These are phyloP conservation scores for Flammula alnicola DNA, from an alignment of 1,284 basidiomycete genomes.

Conservation along the genomic window DNA sequence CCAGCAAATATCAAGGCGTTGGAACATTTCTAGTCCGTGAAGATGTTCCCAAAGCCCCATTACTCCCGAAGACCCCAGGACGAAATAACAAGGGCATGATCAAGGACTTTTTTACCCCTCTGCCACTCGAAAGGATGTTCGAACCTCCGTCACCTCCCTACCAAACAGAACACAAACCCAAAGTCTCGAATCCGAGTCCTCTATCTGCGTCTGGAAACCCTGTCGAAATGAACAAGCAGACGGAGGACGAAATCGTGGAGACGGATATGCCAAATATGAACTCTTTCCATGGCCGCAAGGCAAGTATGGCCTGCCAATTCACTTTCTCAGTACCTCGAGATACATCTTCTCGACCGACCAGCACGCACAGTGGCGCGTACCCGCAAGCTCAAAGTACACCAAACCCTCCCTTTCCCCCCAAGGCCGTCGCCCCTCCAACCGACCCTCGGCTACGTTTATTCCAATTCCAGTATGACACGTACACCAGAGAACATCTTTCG, in stretches of 20 bases:
- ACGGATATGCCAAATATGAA: constrained; percentile 46
- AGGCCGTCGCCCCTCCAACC: constrained; percentile 48
- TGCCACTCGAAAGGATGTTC: constrained; percentile 88
- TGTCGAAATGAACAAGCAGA: constrained; percentile 4
- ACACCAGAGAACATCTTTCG: constrained; percentile 89
- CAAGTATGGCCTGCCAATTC: constrained; percentile 64
- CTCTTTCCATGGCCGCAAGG: constrained; percentile 43
- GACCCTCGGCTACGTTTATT: constrained; percentile 85
- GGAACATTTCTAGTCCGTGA: constrained; percentile 86
- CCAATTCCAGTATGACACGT: constrained; percentile 92
- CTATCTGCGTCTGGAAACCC: constrained; percentile 6
- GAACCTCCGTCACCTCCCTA: constrained; percentile 82
- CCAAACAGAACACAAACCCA: constrained; percentile 18
- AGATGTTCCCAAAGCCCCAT: constrained; percentile 58
- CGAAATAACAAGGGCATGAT: constrained; percentile 61
- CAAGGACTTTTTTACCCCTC: constrained; percentile 85
- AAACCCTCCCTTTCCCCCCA: constrained; percentile 40
- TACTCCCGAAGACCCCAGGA: constrained; percentile 69
- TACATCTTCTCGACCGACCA: constrained; percentile 35
- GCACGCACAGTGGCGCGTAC: constrained; percentile 22
- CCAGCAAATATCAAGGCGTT: constrained; percentile 35
- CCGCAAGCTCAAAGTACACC: constrained; percentile 62
- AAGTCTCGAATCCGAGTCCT: constrained; percentile 14
- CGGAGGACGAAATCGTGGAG: constrained; percentile 41
- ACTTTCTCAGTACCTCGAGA: constrained; percentile 71